Conservation (phyloP, 225 moss, liverwort and hornwort species). For the Ulota crispa region DNA sequence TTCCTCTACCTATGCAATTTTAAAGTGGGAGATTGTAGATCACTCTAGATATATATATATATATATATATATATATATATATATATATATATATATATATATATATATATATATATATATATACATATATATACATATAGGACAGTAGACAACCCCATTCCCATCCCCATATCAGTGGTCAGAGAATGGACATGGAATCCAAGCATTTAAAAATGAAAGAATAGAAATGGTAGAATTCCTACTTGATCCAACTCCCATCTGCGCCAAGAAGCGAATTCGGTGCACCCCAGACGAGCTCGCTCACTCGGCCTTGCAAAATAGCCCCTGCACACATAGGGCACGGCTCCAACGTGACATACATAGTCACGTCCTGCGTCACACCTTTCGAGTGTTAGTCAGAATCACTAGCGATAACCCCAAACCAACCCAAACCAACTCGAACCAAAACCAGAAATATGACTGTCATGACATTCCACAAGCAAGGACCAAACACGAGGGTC, state of each 20-base stretch:
- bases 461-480: neutral
- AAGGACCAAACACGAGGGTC: neutral
- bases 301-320: constrained; percentile 86
- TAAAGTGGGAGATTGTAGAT: neutral
- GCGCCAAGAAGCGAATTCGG: constrained; percentile 85
- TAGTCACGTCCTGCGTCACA: constrained; percentile 60
- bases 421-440: neutral
- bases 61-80: too few relatives aligned
- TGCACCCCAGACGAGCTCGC: constrained; percentile 86
- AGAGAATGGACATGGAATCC: neutral
- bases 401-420: neutral
- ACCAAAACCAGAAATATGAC: neutral
- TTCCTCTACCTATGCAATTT: neutral
- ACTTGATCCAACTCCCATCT: constrained; percentile 97
- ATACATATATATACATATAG: too few relatives aligned
- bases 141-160: too few relatives aligned
- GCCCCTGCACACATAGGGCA: constrained; percentile 99
- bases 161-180: neutral
- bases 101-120: too few relatives aligned
- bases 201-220: neutral
- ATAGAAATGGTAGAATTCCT: constrained; percentile 12
- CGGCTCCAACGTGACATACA: constrained; percentile 92
- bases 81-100: too few relatives aligned
- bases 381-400: constrained; percentile 1
- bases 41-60: too few relatives aligned